Evolutionary conservation across 2,329 filamentous ascomycete species (phyloP), one percentile per base, ranked within the genome.

Genomic region (Claviceps monticola): DNA sequence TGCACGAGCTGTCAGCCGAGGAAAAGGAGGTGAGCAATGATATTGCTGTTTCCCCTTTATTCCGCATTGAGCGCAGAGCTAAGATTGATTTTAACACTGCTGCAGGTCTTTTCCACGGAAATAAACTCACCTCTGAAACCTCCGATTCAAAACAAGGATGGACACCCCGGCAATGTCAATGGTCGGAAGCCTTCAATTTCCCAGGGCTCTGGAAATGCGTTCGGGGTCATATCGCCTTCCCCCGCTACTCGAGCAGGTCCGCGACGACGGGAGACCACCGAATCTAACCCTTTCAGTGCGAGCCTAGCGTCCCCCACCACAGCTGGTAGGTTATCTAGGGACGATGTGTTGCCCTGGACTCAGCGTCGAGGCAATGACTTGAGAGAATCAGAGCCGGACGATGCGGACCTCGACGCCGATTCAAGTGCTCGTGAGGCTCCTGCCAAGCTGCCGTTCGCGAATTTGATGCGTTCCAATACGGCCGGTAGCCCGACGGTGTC

Each of bases 111-210:
- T 68, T 70, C 81, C 49, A 80, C 79, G 49, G 93, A 94, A 57
- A 89, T 98, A 64, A 98, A 97, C 67, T 96, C 93, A 38, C 86
- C 89, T 37, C 74, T 96, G 59, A 97, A 97, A 68, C 85, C 87
- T 8, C 86, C 87, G 19, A 79, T 82, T 36, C 84, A 87, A 62
- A 91, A 87, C 54, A 82, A 83, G 60, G 76, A 80, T 43, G 71
- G 81, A 70, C 67, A 75, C 65, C 65, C 76, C 66, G 66, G 76
- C 68, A 66, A 77, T 64, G 74, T 74, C 11, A 83, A 85, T 51
- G 79, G 84, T 48, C 86, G 91, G 53, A 96, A 95, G 70, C 75
- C 82, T 16, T 96, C 90, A 1, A 68, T 95, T 48, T 93, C 90
- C 16, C 83, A 87, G 56, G 80, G 76, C 49, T 76, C 75, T 53